Percentiles rank a stretch among this genome's conserved stretches.
Conservation (phyloP, 805 yeast species). For the Pichia sporocuriosa region DNA sequence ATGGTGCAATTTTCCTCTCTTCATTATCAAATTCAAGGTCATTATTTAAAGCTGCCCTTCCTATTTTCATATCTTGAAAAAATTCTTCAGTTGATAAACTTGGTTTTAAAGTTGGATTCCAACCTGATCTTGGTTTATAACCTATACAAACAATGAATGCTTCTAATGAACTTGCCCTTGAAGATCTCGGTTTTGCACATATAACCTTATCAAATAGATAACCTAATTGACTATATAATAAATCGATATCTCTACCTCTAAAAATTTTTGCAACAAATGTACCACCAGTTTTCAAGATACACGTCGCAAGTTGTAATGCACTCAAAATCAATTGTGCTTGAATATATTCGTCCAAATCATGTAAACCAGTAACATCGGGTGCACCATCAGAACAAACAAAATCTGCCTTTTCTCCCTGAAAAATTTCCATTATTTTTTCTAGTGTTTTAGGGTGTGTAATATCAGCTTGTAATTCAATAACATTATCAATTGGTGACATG, state of each 20-base stretch:
- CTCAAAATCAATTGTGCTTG: constrained; percentile 91
- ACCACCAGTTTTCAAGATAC: constrained; percentile 84
- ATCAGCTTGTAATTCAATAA: constrained; percentile 88
- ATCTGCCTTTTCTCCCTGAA: constrained; percentile 91
- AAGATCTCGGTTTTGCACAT: constrained; percentile 94
- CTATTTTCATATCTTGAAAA: constrained; percentile 57
- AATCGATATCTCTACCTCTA: constrained; percentile 91
- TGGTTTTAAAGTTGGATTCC: constrained; percentile 61
- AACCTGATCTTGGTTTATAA: constrained; percentile 73
- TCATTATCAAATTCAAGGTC: constrained; percentile 46
- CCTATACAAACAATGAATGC: constrained; percentile 91
- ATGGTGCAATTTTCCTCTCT: constrained; percentile 78
- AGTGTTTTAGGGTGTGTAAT: constrained; percentile 94
- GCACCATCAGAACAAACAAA: constrained; percentile 97
- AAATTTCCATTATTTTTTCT: constrained; percentile 62
- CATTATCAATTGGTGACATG: constrained; percentile 93
- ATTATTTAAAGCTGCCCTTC: constrained; percentile 44
- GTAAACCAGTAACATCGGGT: constrained; percentile 96
- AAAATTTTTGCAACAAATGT: constrained; percentile 93
- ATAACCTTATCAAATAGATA: constrained; percentile 77
- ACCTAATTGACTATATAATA: constrained; percentile 88
- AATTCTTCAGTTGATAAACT: constrained; percentile 70
- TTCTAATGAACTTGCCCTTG: constrained; percentile 90
- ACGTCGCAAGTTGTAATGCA: constrained; percentile 87
- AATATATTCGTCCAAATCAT: constrained; percentile 92